A percentile compares a stretch with the other conserved stretches of the same genome.
Conservation (phyloP, 179 eudicot genomes). For the Beta corolliflora region DNA sequence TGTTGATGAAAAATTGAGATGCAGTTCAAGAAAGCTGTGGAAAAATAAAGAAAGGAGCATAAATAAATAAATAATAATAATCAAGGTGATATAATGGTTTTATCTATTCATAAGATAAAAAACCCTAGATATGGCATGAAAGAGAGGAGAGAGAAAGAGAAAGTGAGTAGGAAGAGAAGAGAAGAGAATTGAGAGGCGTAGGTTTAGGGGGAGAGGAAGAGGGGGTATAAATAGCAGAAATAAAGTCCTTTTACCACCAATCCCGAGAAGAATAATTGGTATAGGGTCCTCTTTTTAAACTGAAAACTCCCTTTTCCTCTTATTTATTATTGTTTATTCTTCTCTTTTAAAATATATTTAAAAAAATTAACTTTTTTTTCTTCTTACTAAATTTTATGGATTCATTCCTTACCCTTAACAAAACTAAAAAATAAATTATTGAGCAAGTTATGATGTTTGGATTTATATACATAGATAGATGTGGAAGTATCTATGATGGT, state of each 20-base stretch:
- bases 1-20: slow-evolving; percentile 8
- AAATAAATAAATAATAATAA: not conserved
- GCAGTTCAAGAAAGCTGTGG: slow-evolving; percentile 99
- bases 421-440: too few species aligned
- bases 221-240: slow-evolving; percentile 51
- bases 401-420: too few species aligned
- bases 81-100: not conserved
- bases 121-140: slow-evolving; percentile 30
- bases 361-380: not conserved
- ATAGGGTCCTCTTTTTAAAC: not conserved
- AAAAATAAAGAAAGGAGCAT: slow-evolving; percentile 65
- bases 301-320: slow-evolving; percentile 2
- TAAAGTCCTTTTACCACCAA: slow-evolving; percentile 55
- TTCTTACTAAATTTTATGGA: not conserved
- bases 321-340: too few species aligned
- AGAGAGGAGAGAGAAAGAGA: slow-evolving; percentile 12
- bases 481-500: too few species aligned
- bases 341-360: not conserved
- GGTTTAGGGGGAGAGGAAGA: slow-evolving; percentile 37
- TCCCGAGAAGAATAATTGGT: slow-evolving; percentile 86
- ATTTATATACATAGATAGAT: too few species aligned
- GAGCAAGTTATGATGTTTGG: too few species aligned
- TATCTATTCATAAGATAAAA: not conserved
- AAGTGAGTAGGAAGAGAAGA: not conserved
- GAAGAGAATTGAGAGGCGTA: slow-evolving; percentile 29